Evolutionary conservation across 2,329 filamentous ascomycete species (phyloP), one percentile per base, ranked within the genome.

Genomic region (Colletotrichum sp.): DNA sequence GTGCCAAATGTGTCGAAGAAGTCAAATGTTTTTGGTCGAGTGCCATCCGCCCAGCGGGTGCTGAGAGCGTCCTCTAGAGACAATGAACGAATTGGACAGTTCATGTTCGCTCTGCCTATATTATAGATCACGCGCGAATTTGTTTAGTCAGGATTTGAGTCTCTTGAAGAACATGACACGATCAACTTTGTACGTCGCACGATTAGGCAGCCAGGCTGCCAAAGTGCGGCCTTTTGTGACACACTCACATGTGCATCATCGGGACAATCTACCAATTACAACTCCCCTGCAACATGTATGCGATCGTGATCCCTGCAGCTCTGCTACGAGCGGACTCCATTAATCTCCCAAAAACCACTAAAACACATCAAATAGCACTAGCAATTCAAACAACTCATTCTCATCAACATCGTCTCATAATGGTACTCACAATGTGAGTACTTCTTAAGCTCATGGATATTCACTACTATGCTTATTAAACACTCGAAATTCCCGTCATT

Each of bases 301-400:
- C 0, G 5, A 0, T 44, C 36, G 6, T 44, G 0, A 6, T n/a
- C 36, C 36, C 36, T 44, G 36, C 16, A 0, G 4, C 18, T 0
- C 18, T 49, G 18, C 18, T n/a, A n/a, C 18, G 9, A 10, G 39
- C 5, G 18, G 39, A 10, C 18, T 49, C 18, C 3, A n/a, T 49
- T 5, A 49, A n/a, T 12, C 39, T 49, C 1, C 0, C 39, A 49
- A 44, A 44, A 3, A 44, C 36, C 16, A 44, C 16, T n/a, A 44
- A 44, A 44, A 18, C 36, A 44, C 36, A 18, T 44, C 36, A 44
- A 9, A 44, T n/a, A 0, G 0, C 1, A 0, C 2, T 44, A 3
- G 36, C 36, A 0, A 44, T 18, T 0, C 16, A 44, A 44, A 44
- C 36, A 44, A 44, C 8, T 0, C 36, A 0, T 4, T 44, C 16